These are phyloP conservation scores for Berberis vulgaris DNA, from an alignment of 164 flowering plant species.

Conservation along the genomic window DNA sequence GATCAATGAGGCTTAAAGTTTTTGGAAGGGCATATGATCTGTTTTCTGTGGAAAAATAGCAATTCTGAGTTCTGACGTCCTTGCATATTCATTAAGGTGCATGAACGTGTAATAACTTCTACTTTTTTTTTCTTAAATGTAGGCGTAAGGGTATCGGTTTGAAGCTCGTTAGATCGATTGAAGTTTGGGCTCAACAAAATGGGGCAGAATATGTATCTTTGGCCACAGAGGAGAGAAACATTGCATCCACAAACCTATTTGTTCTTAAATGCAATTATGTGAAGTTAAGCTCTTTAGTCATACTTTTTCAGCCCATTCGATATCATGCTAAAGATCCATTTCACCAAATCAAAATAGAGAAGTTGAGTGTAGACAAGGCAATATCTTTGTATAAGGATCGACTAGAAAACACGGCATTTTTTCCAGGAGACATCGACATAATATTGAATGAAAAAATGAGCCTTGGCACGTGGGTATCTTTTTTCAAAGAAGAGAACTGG, in stretches of 20 bases:
- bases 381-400: constrained; percentile 29
- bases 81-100: too few species aligned
- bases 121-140: not conserved
- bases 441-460: constrained; percentile 38
- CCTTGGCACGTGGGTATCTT: constrained; percentile 48
- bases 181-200: constrained; percentile 36
- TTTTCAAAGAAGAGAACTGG: constrained; percentile 35
- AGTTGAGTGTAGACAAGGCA: constrained; percentile 32
- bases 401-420: constrained; percentile 24
- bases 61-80: too few species aligned
- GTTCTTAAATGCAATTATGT: constrained; percentile 29
- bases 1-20: too few species aligned
- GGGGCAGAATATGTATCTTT: constrained; percentile 34
- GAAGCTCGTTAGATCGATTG: constrained; percentile 35
- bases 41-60: too few species aligned
- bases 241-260: constrained; percentile 40
- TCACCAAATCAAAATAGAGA: constrained; percentile 27
- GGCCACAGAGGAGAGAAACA: constrained; percentile 39
- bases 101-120: not conserved
- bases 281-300: constrained; percentile 26
- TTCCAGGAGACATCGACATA: constrained; percentile 31
- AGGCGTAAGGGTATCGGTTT: constrained; percentile 44
- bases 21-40: too few species aligned
- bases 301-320: constrained; percentile 27
- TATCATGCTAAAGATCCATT: constrained; percentile 8